Percentiles rank a stretch among this genome's conserved stretches.
Evolutionary conservation across 2,329 filamentous ascomycete genomes (phyloP).

Genomic region (Colletotrichum gigasporum): DNA sequence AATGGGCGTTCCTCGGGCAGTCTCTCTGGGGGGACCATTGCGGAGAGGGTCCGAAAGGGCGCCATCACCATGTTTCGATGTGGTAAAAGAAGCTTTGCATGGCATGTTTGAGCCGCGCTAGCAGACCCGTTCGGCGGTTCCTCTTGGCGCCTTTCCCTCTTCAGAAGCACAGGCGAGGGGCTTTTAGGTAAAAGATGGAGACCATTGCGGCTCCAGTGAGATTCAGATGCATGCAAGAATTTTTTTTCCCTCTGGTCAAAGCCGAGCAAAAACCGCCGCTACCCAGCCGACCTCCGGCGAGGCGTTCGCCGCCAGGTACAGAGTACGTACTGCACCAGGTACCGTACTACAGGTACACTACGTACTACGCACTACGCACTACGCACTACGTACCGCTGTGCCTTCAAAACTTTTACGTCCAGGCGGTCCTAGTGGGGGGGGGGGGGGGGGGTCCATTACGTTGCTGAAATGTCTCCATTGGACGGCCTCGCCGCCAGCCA

Average conservation of each 20-base stretch:
- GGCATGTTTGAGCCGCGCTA: conserved; percentile 31
- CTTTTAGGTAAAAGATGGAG: conserved; percentile 29
- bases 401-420: conserved; percentile 9
- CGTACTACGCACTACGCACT: no score
- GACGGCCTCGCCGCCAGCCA: background rate
- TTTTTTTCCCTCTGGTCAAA: conserved; percentile 15
- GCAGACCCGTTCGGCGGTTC: conserved; percentile 17
- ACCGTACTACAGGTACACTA: no score
- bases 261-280: conserved; percentile 27
- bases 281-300: conserved; percentile 23
- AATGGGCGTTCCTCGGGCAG: conserved; percentile 21
- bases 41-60: no score
- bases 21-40: conserved; percentile 2
- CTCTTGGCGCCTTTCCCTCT: conserved; percentile 3
- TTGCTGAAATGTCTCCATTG: conserved; percentile 4
- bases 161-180: conserved; percentile 20
- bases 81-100: conserved; percentile 31
- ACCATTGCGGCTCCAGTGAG: conserved; percentile 1
- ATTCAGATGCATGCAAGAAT: conserved; percentile 21
- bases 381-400: no score
- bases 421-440: conserved; percentile 15
- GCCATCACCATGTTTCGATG: conserved; percentile 27
- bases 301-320: background rate
- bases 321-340: no score
- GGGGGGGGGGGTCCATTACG: conserved; percentile 12